phyloP scores from a whole-genome alignment of 2,329 filamentous ascomycete genomes.

The Talaromyces marneffei region DNA sequence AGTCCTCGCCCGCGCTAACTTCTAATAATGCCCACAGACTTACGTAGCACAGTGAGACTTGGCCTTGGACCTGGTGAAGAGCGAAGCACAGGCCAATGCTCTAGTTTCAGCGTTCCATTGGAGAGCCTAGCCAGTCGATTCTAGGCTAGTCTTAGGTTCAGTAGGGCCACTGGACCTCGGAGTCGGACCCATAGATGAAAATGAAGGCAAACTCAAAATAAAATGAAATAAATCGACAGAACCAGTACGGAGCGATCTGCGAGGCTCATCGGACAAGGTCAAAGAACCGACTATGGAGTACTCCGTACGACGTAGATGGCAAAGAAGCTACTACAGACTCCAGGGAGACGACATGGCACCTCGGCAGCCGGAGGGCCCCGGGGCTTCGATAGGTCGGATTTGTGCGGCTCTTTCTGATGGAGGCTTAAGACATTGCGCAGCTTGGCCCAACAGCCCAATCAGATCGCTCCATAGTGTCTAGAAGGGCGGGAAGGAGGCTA shows the following conservation, averaged over 20 bases:
- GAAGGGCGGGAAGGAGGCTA: neutral
- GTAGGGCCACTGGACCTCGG: neutral
- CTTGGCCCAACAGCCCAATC: neutral
- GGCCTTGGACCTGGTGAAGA: too few relatives aligned
- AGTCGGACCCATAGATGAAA: too few relatives aligned
- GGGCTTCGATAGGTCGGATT: neutral
- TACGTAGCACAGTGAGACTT: neutral
- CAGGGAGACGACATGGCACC: neutral
- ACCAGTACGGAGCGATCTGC: neutral
- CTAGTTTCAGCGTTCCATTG: neutral
- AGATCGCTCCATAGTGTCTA: neutral
- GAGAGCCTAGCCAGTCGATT: neutral
- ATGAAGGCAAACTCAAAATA: neutral
- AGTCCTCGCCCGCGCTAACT: neutral
- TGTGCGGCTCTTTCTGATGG: conserved; percentile 4
- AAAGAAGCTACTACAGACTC: too few relatives aligned
- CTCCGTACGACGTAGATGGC: too few relatives aligned
- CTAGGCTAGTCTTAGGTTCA: neutral
- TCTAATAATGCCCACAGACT: neutral
- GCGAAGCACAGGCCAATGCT: too few relatives aligned
- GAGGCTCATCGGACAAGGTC: neutral
- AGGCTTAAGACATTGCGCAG: neutral
- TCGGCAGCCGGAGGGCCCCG: neutral
- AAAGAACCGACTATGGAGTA: neutral
- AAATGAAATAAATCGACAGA: neutral